Evolutionary conservation across 208 protist species (phyloP).

Genomic region (Trypanosoma platydactyli): DNA sequence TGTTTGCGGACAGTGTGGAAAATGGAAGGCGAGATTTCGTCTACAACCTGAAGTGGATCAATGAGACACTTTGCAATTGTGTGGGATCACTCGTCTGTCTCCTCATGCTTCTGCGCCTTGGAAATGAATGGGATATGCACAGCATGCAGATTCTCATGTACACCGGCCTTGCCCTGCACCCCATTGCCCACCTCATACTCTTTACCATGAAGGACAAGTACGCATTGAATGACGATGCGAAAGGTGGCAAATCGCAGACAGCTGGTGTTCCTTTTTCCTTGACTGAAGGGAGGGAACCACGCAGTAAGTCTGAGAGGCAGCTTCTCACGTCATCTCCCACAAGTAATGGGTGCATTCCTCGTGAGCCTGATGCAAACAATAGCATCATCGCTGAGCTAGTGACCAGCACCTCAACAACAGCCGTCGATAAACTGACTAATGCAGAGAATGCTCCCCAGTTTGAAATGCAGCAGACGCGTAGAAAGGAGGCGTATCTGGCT

Average conservation of each 20-base stretch:
- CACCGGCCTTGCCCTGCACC: slow-evolving; percentile 32
- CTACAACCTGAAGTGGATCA: slow-evolving; percentile 77
- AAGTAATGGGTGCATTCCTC: too few species aligned
- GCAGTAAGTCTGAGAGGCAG: too few species aligned
- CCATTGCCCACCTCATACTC: slow-evolving; percentile 23
- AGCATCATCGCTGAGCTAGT: too few species aligned
- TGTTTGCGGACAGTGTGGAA: slow-evolving; percentile 66
- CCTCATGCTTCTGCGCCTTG: slow-evolving; percentile 34
- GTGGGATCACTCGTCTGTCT: slow-evolving; percentile 44
- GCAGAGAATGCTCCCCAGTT: neutral
- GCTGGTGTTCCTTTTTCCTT: slow-evolving; percentile 18
- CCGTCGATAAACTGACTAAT: neutral
- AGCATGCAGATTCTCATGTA: slow-evolving; percentile 36
- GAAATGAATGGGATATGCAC: slow-evolving; percentile 39
- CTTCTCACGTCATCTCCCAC: too few species aligned
- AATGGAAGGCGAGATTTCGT: slow-evolving; percentile 35
- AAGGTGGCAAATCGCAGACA: slow-evolving; percentile 20
- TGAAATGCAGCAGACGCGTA: neutral
- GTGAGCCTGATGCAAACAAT: too few species aligned
- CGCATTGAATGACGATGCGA: slow-evolving; percentile 15
- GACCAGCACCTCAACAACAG: neutral
- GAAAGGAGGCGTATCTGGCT: neutral
- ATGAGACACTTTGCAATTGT: slow-evolving; percentile 55
- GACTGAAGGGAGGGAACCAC: too few species aligned
- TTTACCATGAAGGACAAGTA: slow-evolving; percentile 34